Base-by-base conservation (phyloP, 805 yeast species). In the Blastobotrys parvus region DNA sequence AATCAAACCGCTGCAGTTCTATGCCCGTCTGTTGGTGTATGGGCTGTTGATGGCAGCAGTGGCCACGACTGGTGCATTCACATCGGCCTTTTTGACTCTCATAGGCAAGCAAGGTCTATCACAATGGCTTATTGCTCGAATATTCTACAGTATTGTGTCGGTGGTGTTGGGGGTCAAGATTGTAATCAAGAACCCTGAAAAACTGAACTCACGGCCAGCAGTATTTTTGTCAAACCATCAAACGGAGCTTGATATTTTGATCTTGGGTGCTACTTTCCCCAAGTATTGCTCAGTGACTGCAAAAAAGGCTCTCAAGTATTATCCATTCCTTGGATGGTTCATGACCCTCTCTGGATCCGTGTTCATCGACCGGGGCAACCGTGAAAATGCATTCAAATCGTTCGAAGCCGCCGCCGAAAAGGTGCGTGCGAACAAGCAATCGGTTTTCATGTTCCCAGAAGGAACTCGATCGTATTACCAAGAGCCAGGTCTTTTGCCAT, bases 321-420 rank as follows among this genome's bases (percentile, higher is more conserved):
- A 87, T 41, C 99, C 99, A 15, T 74, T 92, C 55, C 70, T 92
- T 53, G 99, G 99, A 11, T 90, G 97, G 97, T 92, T 89, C 67
- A 89, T 92, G 98, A 57, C 77, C 20, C 72, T 87, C 19, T 78
- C 92, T 49, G 96, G 96, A 10, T 82, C 97, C 1, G 82, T 90
- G 54, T 92, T 92, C 65, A 69, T 92, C 43, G 95, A 92, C 60
- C 78, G 99, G 60, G 67, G 78, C 4, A 80, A 78, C 59, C 77
- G 86, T 50, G 77, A 75, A 45, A 78, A 82, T 57, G 88, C 97
- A 18, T 75, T 86, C 45, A 69, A 68, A 44, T 83, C 92, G 7
- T 74, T 92, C 59, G 80, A 80, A 42, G 61, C 64, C 11, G 95
- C 97, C 3, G 71, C 86, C 42, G 61, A 64, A 8, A 69, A 69